These are phyloP conservation scores for Colletotrichum sp. DNA, from an alignment of 2,329 filamentous ascomycete species.

Conservation along the genomic window DNA sequence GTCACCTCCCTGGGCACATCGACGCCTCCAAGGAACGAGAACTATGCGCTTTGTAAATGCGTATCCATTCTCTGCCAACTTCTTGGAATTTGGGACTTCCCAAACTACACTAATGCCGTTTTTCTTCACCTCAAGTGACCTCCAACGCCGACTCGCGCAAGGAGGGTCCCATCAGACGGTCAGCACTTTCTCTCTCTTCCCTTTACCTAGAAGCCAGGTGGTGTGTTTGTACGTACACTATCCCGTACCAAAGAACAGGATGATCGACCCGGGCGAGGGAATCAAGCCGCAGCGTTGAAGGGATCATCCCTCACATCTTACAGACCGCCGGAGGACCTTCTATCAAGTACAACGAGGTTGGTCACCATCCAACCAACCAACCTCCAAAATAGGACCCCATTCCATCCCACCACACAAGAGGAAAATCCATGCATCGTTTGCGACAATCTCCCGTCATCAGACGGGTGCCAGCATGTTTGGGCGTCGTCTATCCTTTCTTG, in stretches of 20 bases:
- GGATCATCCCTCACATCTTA: not conserved
- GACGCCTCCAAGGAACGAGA: not conserved
- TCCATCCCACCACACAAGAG: not conserved
- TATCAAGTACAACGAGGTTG: not conserved
- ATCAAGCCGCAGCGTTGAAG: not conserved
- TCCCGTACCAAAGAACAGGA: not conserved
- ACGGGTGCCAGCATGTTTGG: conserved; percentile 3
- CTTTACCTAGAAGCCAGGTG: not conserved
- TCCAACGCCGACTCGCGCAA: not conserved
- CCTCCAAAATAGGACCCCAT: not conserved
- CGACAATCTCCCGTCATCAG: conserved; percentile 19
- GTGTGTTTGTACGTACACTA: not conserved
- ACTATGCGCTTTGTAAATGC: not conserved
- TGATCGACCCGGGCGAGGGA: not conserved
- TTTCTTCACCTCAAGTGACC: not conserved
- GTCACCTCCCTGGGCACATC: not conserved
- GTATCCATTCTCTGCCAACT: not conserved
- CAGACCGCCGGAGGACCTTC: not conserved
- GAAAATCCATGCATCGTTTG: not conserved
- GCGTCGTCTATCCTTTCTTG: not conserved
- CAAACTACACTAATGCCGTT: not conserved
- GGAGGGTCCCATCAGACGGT: not conserved
- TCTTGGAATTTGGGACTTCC: not conserved
- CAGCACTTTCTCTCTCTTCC: not conserved
- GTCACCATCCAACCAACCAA: not conserved